Evolutionary conservation across 2,329 filamentous ascomycete genomes (phyloP), one percentile per base, ranked within the genome.

Genomic region (Lithohypha guttulata): DNA sequence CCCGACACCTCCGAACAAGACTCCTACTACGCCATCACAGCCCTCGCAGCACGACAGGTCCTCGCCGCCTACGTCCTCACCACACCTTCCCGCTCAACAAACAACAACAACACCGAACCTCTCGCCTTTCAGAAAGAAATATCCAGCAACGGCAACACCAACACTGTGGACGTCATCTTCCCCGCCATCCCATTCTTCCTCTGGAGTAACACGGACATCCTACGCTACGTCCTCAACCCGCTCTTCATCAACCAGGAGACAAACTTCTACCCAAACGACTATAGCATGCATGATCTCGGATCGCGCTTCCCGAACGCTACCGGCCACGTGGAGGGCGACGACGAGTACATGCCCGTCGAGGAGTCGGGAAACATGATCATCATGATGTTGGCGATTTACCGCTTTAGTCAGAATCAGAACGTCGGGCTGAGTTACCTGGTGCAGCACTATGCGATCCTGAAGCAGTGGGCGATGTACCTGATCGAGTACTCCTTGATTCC

Each of bases 101-200:
- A n/a, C 8, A 27, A n/a, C 13, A n/a, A 34, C 30, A 14, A 13
- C 6, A 15, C 25, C 14, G 68, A 75, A 42, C 80, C 81, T 0
- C 69, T 87, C 30, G 58, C 89, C 14, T 89, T 89, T 60, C 63
- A 87, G 43, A 89, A 91, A 55, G 84, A 89, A 56, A 89, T 91
- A 41, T 84, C 81, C 2, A 85, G 80, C 2, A 81, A 89, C 51
- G 84, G 83, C 4, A 89, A 91, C 52, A 78, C 77, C 58, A 83
- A 91, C 55, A 89, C 83, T 0, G 80, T 89, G 6, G 83, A 89
- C 61, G 81, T 91, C 41, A 87, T 91, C 50, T 89, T 85, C 63
- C 84, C 84, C 0, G 72, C 82, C 0, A 86, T 84, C 59, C 82
- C 84, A 0, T 89, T 87, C 66, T 89, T 87, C 64, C 58, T 87